Conservation (phyloP, 2,329 filamentous ascomycete species). For the Zasmidium cellare region DNA sequence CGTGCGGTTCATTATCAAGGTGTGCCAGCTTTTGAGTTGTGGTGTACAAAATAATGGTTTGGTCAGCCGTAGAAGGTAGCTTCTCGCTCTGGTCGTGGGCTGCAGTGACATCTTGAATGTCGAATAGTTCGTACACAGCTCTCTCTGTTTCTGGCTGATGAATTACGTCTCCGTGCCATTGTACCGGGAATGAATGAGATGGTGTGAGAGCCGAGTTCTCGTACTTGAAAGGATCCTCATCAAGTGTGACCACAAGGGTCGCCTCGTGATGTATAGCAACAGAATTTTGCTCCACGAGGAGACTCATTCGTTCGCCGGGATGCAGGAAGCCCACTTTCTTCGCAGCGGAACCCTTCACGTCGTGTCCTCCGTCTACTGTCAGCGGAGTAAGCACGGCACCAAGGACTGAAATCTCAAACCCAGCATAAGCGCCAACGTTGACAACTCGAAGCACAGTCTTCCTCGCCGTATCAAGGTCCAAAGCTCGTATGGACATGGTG, state of each 20-base stretch:
- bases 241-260: conserved; percentile 13
- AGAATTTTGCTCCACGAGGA: conserved; percentile 20
- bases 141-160: conserved; percentile 20
- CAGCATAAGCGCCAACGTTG: conserved; percentile 47
- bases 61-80: conserved; percentile 34
- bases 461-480: conserved; percentile 19
- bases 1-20: conserved; percentile 45
- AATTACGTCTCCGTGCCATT: conserved; percentile 6
- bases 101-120: conserved; percentile 15
- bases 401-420: conserved; percentile 38
- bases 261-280: conserved; percentile 1
- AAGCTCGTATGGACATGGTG: background rate
- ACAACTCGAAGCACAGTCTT: conserved; percentile 43
- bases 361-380: conserved; percentile 44
- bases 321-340: conserved; percentile 43
- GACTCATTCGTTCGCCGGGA: conserved; percentile 48
- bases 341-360: conserved; percentile 29
- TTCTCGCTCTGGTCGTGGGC: conserved; percentile 20
- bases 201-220: conserved; percentile 44
- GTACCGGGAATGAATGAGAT: conserved; percentile 37
- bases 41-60: conserved; percentile 48
- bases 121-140: conserved; percentile 6
- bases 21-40: conserved; percentile 47
- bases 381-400: conserved; percentile 36
- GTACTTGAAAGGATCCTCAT: conserved; percentile 45